Conservation (phyloP, 2,329 filamentous ascomycete genomes). For the Cordyceps fumosorosea region DNA sequence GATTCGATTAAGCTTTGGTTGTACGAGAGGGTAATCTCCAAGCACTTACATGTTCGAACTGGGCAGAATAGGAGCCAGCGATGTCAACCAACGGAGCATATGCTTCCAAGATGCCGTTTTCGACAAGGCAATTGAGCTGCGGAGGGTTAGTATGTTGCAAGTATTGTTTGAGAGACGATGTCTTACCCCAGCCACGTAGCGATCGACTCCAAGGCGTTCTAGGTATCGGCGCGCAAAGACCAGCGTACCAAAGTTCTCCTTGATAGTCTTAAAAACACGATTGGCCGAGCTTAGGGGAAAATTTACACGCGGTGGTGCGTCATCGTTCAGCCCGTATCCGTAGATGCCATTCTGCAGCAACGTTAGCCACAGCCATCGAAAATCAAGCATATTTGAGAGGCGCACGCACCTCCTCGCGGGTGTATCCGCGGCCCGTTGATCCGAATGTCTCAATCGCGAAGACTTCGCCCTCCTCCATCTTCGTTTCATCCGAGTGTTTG, state of each 20-base stretch:
- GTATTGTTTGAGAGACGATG: not conserved
- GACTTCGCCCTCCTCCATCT: constrained; percentile 92
- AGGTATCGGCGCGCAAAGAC: constrained; percentile 57
- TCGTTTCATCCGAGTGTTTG: constrained; percentile 73
- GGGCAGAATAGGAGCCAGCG: constrained; percentile 55
- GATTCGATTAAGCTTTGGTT: constrained; percentile 1
- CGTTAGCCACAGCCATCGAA: not conserved
- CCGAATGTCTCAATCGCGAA: constrained; percentile 94
- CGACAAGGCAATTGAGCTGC: constrained; percentile 51
- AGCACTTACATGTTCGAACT: constrained; percentile 50
- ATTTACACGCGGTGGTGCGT: constrained; percentile 28
- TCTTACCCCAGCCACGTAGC: constrained; percentile 51
- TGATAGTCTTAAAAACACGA: constrained; percentile 50
- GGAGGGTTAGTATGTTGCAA: not conserved
- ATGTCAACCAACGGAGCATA: constrained; percentile 52
- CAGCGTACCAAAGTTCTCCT: constrained; percentile 55
- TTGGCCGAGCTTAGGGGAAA: constrained; percentile 47
- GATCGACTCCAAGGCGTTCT: constrained; percentile 54
- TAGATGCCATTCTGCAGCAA: constrained; percentile 36
- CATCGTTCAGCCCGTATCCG: constrained; percentile 39
- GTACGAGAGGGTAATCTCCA: not conserved
- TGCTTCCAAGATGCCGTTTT: constrained; percentile 49
- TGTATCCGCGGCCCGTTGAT: constrained; percentile 76
- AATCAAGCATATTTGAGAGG: constrained; percentile 21
- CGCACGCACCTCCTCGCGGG: constrained; percentile 50